phyloP scores from a whole-genome alignment of 75 land plant genomes.

The Selaginella tamariscina region DNA sequence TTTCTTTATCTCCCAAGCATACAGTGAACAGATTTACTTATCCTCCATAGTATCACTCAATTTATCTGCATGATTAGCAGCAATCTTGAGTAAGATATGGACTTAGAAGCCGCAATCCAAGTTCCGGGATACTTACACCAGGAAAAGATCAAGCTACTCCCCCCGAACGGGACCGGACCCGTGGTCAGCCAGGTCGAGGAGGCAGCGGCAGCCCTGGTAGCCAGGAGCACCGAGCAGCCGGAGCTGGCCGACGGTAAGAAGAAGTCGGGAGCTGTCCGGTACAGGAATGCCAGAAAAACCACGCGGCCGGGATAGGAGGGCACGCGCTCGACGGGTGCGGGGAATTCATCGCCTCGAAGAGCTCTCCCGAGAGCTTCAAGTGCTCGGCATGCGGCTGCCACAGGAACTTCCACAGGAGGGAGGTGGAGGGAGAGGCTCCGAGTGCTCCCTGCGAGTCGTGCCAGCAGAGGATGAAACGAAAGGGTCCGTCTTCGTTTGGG shows the following conservation, averaged over 20 bases:
- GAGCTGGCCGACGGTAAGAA: neutral
- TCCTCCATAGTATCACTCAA: too few relatives aligned
- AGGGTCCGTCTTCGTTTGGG: too few relatives aligned
- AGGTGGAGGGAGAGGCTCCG: neutral
- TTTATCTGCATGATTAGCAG: too few relatives aligned
- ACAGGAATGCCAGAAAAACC: neutral
- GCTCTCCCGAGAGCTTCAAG: neutral
- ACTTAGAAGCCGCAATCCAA: too few relatives aligned
- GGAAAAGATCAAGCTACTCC: too few relatives aligned
- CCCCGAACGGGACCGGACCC: neutral
- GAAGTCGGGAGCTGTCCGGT: neutral
- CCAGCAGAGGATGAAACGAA: too few relatives aligned
- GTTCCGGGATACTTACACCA: too few relatives aligned
- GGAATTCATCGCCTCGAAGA: neutral
- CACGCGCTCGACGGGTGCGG: neutral
- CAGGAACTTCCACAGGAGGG: neutral
- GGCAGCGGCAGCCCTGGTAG: neutral
- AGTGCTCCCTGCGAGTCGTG: too few relatives aligned
- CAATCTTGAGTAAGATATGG: too few relatives aligned
- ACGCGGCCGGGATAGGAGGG: neutral
- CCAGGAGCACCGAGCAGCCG: neutral
- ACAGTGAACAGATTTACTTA: too few relatives aligned
- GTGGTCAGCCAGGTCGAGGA: neutral
- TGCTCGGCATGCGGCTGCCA: neutral
- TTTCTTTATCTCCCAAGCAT: too few relatives aligned